Base-by-base conservation (phyloP, 495 filamentous ascomycete genomes). In the Neurospora hispaniola region DNA sequence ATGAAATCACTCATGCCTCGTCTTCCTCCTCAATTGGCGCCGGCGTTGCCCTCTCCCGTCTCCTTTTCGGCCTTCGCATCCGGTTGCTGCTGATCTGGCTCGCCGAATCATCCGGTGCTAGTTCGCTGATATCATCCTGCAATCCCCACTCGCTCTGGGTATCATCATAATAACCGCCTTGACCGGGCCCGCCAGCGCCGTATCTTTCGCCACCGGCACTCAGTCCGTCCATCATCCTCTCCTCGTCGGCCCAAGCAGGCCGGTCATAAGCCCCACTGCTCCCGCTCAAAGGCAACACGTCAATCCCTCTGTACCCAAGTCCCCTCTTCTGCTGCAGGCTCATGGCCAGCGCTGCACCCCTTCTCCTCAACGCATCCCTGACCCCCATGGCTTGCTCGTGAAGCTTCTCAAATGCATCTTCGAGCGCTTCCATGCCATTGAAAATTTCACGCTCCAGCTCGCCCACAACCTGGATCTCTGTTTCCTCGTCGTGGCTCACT, bases 401-500 rank as follows among this genome's bases (percentile, higher is more conserved):
- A 41, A 99, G 88, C 62, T 89, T 91, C 82, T 98, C 96, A 75
- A 99, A 97, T 4, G 96, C 94, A 79, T 97, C 92, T 81, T 98
- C 96, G 42, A 99, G 88, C 16, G 91, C 89, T 81, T 98, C 96
- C 92, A 99, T 97, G 59, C 93, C 91, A 39, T 88, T 87, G 83
- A 92, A 97, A 74, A 99, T 97, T 75, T 97, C 94, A 6, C 93
- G 90, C 78, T 99, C 96, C 46, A 99, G 88, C 79, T 97, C 93
- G 2, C 93, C 95, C 11, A 98, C 84, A 12, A 92, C 89, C 0
- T 92, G 90, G 72, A 98, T 95, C 79, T 99, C 96, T 62, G 92
- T 92, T 76, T 99, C 96, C 82, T 99, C 96, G 79, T 99, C 96
- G 66, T 96, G 81, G 6, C 93, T 92, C 20, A 99, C 93, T 27